Evolutionary conservation across 1,284 basidiomycete species (phyloP).

Genomic region (Coniophora puteana): DNA sequence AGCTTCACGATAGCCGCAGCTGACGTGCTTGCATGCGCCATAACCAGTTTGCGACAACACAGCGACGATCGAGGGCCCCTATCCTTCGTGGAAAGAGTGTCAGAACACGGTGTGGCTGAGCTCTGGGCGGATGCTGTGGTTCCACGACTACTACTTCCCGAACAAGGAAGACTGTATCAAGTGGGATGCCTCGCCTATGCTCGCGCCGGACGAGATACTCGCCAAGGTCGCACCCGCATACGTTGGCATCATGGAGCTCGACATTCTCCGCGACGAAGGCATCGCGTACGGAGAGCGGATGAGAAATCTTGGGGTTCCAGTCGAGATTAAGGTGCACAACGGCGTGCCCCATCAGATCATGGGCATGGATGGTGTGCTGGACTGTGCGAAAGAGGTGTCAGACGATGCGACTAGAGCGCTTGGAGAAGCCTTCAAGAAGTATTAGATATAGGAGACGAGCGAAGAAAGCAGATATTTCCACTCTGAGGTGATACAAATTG

Average conservation of each 20-base stretch:
- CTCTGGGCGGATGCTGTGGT: conserved; percentile 70
- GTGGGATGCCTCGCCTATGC: conserved; percentile 68
- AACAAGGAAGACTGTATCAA: conserved; percentile 53
- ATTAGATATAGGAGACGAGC: no score
- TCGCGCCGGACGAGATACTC: conserved; percentile 56
- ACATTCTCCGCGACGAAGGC: conserved; percentile 67
- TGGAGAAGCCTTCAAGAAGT: conserved; percentile 40
- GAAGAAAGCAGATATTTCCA: no score
- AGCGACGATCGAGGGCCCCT: conserved; percentile 28
- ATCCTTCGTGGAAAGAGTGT: conserved; percentile 57
- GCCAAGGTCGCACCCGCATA: conserved; percentile 52
- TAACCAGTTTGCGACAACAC: conserved; percentile 32
- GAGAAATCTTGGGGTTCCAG: conserved; percentile 47
- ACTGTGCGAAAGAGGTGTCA: conserved; percentile 49
- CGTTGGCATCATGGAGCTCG: conserved; percentile 63
- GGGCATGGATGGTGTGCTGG: conserved; percentile 63
- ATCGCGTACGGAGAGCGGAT: conserved; percentile 62
- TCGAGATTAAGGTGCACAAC: conserved; percentile 54
- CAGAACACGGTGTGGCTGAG: conserved; percentile 55
- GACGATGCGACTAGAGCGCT: conserved; percentile 50
- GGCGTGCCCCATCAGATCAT: conserved; percentile 66
- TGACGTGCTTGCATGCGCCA: no score
- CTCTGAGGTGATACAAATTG: no score
- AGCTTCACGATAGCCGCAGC: no score
- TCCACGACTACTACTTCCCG: conserved; percentile 63